Evolutionary conservation across 441 rosid species (phyloP), one percentile per base, ranked within the genome.

Genomic region (Pelargonium fulgidum): DNA sequence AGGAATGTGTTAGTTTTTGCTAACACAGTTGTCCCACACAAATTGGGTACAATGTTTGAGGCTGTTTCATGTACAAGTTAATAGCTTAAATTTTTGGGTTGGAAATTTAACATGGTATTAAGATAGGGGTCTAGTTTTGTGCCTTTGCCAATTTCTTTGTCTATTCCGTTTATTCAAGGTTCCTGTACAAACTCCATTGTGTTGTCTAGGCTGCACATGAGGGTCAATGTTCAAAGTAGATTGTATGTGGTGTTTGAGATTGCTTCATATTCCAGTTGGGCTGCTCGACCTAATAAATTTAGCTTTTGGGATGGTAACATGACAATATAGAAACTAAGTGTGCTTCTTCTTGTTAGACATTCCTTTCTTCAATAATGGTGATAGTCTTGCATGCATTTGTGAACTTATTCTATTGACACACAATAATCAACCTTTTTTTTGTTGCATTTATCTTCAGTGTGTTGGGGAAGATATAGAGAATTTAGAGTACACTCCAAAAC

Each of bases 401-500:
- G 41, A 14, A 26, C 65, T 62, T 24, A 14, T 24, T 62, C 4
- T 36, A 62, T 62, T 62, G 44, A 62, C 65, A 29, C 17, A 1
- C 65, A 9, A 41, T 69, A 33, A 44, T 70, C 19, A n/a, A 63
- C 7, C 13, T 70, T 62, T 5, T 65, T 52, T 72, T 58, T 50
- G 75, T 13, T 62, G 65, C 71, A 36, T 64, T 75, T 76, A 19
- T 77, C 36, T 72, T 74, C 79, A 91, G 98, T 95, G 90, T 78
- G 96, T 95, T 36, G 99, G 99, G 68, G 90, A 92, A 80, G 97
- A 92, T 73, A 83, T 95, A 73, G 98, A 89, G 71, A 88, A 92
- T 83, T 73, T 95, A 75, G 99, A 95, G 81, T 95, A 95, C 77
- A 87, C 98, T 70, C 99, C 99, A 71, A 95, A 95, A 74, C 97